Conservation (phyloP, 139 green algal genomes). For the Asterochloris erici region DNA sequence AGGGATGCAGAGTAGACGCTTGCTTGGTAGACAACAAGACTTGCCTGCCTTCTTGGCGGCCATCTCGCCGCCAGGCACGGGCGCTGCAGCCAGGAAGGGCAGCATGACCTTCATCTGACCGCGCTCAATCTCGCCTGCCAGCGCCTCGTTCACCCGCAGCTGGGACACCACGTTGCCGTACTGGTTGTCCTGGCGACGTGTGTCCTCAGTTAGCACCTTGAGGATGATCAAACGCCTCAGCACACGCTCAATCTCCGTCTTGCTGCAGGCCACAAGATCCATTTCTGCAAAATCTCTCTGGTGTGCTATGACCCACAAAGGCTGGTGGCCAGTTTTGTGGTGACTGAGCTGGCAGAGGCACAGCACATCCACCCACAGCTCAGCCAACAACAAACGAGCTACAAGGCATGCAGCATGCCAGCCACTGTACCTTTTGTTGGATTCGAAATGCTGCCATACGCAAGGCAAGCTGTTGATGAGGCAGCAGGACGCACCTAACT, state of each 20-base stretch:
- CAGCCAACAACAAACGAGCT: too few species aligned
- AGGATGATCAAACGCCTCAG: constrained; percentile 48
- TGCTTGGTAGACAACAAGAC: neutral
- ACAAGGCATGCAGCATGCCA: too few species aligned
- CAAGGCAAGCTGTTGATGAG: too few species aligned
- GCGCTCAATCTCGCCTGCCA: neutral
- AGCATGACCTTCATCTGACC: constrained; percentile 14
- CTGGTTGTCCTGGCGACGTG: constrained; percentile 43
- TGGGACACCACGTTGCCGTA: constrained; percentile 24
- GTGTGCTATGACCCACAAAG: too few species aligned
- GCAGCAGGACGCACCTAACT: too few species aligned
- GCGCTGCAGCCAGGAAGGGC: constrained; percentile 10
- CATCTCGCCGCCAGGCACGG: neutral
- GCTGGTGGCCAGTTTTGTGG: too few species aligned
- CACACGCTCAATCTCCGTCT: constrained; percentile 41
- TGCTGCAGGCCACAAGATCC: constrained; percentile 1
- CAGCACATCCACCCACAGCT: too few species aligned
- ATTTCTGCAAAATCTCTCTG: neutral
- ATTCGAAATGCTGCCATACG: too few species aligned
- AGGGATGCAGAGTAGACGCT: too few species aligned
- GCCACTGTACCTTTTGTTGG: too few species aligned
- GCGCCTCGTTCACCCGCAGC: constrained; percentile 9
- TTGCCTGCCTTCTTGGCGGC: neutral
- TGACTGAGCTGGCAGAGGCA: too few species aligned
- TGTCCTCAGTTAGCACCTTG: constrained; percentile 47